Evolutionary conservation across 2,329 filamentous ascomycete genomes (phyloP), one percentile per base, ranked within the genome.

Genomic region (Chrysoporthe puriensis): DNA sequence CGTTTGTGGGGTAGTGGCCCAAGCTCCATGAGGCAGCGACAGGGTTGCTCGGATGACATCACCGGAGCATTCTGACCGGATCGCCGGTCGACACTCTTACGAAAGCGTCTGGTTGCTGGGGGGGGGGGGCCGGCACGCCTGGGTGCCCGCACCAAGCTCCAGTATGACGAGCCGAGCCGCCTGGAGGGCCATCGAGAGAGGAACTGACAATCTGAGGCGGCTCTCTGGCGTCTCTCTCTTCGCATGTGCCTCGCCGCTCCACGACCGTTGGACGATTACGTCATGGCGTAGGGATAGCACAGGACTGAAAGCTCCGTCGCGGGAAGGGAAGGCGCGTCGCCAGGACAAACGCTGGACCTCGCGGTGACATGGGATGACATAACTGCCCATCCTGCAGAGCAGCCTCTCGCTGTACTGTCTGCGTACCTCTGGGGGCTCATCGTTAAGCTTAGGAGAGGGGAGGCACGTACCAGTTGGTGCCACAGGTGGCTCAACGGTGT

Each of bases 11-110:
- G 65, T 36, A 58, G n/a, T 63, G 59, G 59, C 60, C 59, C 56
- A 64, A 64, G 61, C 62, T 64, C 61, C 42, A 7, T 5, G 14
- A 18, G n/a, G 14, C 6, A 16, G 7, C 4, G 32, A 40, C 63
- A 64, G 52, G 54, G 52, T 16, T 26, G 11, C 48, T 18, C 3
- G 18, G 6, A 64, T 69, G 68, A 69, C 68, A 67, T 69, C 68
- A 67, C 68, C 65, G 68, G 64, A 62, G 65, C 58, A 58, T 61
- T 63, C 21, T 26, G 60, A 62, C 67, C 67, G 67, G 63, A 54
- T 60, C 36, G 40, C 34, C 34, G n/a, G 16, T 18, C 34, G 21
- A 42, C 7, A 26, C n/a, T 43, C 44, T 43, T 18, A 44, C 14
- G 34, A 26, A 26, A 26, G 26, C 26, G 26, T 26, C 26, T 26